phyloP scores from a whole-genome alignment of 495 filamentous ascomycete species.

The Neurospora sp. region DNA sequence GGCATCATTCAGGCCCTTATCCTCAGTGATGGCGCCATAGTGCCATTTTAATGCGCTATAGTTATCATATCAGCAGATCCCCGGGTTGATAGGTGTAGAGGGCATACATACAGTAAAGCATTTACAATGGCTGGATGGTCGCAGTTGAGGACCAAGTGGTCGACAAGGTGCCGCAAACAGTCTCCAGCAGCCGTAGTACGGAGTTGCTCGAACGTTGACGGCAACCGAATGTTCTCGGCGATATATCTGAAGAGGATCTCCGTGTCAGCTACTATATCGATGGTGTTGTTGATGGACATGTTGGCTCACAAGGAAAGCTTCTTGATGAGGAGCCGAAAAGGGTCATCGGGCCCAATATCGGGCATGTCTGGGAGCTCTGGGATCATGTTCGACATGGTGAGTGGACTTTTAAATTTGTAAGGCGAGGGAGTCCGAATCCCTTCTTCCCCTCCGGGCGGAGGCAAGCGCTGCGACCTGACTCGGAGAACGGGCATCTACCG shows the following conservation, averaged over 20 bases:
- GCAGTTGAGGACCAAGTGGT: conserved; percentile 50
- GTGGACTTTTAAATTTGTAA: conserved; percentile 1
- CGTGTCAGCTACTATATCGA: not conserved
- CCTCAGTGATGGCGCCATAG: conserved; percentile 52
- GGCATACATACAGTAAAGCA: conserved; percentile 57
- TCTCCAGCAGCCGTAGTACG: conserved; percentile 55
- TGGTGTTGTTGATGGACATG: not conserved
- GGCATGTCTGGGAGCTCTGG: conserved; percentile 36
- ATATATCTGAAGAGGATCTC: conserved; percentile 44
- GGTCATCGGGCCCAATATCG: conserved; percentile 51
- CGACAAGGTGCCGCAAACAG: conserved; percentile 52
- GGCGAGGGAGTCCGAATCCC: conserved; percentile 19
- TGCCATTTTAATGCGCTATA: conserved; percentile 72
- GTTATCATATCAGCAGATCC: not conserved
- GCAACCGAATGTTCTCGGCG: conserved; percentile 50
- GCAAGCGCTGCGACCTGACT: conserved; percentile 29
- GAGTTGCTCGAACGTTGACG: conserved; percentile 72
- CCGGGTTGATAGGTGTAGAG: not conserved
- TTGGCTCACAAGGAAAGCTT: conserved; percentile 52
- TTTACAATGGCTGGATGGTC: conserved; percentile 68
- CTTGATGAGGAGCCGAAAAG: conserved; percentile 54
- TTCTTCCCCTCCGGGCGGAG: conserved; percentile 8
- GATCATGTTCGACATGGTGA: conserved; percentile 4
- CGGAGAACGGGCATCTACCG: conserved; percentile 31
- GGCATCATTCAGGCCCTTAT: conserved; percentile 61